A percentile compares a stretch with the other conserved stretches of the same genome.
Conservation (phyloP, 1,139 yeast species). For the Ogataea hybrid region DNA sequence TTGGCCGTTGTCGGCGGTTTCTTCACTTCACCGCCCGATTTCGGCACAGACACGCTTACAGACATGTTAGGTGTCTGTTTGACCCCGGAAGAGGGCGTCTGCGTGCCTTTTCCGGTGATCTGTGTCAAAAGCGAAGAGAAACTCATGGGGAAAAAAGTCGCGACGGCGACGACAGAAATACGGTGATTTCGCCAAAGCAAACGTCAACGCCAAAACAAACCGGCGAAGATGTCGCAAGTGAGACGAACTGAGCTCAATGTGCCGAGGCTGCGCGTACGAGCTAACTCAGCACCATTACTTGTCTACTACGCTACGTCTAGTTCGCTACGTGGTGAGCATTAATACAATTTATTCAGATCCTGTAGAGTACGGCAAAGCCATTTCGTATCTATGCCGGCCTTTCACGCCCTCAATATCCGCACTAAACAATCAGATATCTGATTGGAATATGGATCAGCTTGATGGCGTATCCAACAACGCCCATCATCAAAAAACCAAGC, state of each 20-base stretch:
- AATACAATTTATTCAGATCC: neutral
- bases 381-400: neutral
- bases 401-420: neutral
- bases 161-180: neutral
- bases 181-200: neutral
- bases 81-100: neutral
- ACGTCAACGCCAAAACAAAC: too few relatives aligned
- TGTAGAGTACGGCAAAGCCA: too few relatives aligned
- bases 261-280: too few relatives aligned
- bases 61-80: neutral
- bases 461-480: conserved; percentile 94
- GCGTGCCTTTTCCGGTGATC: conserved; percentile 21
- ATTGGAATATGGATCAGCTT: conserved; percentile 95
- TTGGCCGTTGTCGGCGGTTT: neutral
- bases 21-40: neutral
- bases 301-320: neutral
- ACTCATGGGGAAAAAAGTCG: conserved; percentile 18
- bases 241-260: too few relatives aligned
- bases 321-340: neutral
- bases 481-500: conserved; percentile 95
- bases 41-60: neutral
- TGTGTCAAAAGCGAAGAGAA: conserved; percentile 31
- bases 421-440: conserved; percentile 90
- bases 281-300: too few relatives aligned
- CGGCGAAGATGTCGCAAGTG: too few relatives aligned